Evolutionary conservation across 305 asterid genomes (phyloP).

Genomic region (Plantago coronopus): DNA sequence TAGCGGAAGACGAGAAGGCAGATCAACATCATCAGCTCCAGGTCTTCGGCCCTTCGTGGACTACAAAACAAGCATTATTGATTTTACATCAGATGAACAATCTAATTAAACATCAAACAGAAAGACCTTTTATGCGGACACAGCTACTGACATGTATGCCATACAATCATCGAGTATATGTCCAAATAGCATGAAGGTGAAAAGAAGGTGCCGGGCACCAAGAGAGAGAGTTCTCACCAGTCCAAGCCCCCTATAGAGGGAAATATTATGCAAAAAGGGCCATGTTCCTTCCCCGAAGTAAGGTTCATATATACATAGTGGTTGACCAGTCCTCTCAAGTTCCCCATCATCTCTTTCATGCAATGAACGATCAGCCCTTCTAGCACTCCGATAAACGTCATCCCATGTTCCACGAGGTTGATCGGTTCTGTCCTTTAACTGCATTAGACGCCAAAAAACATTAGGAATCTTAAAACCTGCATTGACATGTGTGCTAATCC

Average conservation of each 20-base stretch:
- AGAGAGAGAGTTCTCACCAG: constrained; percentile 43
- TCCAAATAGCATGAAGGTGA: too few relatives aligned
- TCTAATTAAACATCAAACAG: background rate
- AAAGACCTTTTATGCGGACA: too few relatives aligned
- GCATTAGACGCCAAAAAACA: constrained; percentile 27
- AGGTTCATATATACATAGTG: constrained; percentile 89
- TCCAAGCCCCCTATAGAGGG: constrained; percentile 90
- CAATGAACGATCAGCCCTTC: constrained; percentile 71
- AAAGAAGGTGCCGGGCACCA: too few relatives aligned
- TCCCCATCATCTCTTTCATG: constrained; percentile 99
- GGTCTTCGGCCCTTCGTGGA: constrained; percentile 77
- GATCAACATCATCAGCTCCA: constrained; percentile 83
- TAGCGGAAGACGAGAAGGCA: constrained; percentile 83
- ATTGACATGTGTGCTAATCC: constrained; percentile 9
- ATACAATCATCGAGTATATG: too few relatives aligned
- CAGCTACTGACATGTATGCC: too few relatives aligned
- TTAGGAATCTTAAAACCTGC: constrained; percentile 11
- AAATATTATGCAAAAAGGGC: constrained; percentile 80
- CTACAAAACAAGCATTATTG: constrained; percentile 41
- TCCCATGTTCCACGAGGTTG: constrained; percentile 93
- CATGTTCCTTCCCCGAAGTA: constrained; percentile 84
- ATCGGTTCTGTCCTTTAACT: constrained; percentile 94
- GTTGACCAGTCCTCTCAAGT: constrained; percentile 94
- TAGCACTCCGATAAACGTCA: constrained; percentile 74
- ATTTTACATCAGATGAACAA: constrained; percentile 22